Evolutionary conservation across 2,329 filamentous ascomycete genomes (phyloP).

Genomic region (Aspergillus novofumigatus): DNA sequence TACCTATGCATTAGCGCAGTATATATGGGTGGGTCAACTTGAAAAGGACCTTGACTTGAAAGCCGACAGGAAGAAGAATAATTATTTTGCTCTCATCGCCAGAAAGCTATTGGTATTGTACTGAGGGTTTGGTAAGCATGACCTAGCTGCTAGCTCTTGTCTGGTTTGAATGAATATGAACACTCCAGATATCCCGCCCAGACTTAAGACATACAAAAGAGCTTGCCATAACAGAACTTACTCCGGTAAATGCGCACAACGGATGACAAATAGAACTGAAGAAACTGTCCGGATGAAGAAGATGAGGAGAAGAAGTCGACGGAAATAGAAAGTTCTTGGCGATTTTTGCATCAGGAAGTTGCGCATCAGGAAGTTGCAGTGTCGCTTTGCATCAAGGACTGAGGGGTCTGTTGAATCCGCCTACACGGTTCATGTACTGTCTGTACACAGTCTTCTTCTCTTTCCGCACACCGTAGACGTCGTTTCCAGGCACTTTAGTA

Average conservation of each 20-base stretch:
- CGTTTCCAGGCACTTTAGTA: slow-evolving; percentile 83
- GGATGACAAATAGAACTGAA: background rate
- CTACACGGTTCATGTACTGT: slow-evolving; percentile 75
- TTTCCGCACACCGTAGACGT: slow-evolving; percentile 75
- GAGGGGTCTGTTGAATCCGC: slow-evolving; percentile 49
- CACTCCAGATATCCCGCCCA: background rate
- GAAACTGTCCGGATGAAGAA: background rate
- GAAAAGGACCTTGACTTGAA: background rate
- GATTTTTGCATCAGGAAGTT: too few species aligned
- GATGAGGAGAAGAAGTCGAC: background rate
- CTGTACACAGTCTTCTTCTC: slow-evolving; percentile 93
- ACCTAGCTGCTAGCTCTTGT: background rate
- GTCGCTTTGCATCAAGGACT: slow-evolving; percentile 39
- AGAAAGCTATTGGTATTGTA: background rate
- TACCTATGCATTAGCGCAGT: too few species aligned
- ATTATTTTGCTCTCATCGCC: background rate
- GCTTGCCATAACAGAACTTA: background rate
- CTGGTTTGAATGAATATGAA: slow-evolving; percentile 2
- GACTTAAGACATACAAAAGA: background rate
- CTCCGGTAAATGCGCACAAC: background rate
- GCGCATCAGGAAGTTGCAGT: background rate
- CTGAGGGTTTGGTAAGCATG: background rate
- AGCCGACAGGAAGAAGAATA: background rate
- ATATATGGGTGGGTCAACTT: too few species aligned
- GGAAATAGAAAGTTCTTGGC: background rate